Evolutionary conservation across 305 asterid genomes (phyloP), one percentile per base, ranked within the genome.

Genomic region (Ilex paraguariensis): DNA sequence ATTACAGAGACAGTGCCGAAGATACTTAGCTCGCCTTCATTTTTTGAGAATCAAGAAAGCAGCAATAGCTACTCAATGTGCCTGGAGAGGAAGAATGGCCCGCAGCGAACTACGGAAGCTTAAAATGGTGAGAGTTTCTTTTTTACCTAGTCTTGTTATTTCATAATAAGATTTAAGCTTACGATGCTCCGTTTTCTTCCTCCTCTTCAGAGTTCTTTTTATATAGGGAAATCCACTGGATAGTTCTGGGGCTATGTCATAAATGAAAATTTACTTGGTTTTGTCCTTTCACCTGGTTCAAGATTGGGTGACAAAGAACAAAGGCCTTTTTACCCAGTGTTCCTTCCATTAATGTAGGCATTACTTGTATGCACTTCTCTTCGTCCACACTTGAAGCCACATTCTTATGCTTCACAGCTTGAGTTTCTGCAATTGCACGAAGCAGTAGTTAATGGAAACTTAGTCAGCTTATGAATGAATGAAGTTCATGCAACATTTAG

Each of bases 21-120:
- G 85, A 69, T 68, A 56, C 79, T 68, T 73, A 75, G 78, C 75
- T 49, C 66, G 28, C 50, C 45, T 36, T 62, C 64, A 60, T 59
- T 87, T 76, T 76, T 65, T 66, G 70, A 71, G 73, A 72, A 67
- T 75, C 69, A 87, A 75, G 75, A 64, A 67, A 68, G 96, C 89
- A 59, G 83, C 84, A 64, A 60, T 80, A 68, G 65, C 72, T 55
- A 39, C 78, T 54, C 94, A 85, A 68, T 85, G 91, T 73, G 80
- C 80, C 65, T 85, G 87, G 76, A 87, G 89, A 73, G 75, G 69
- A 64, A 70, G 61, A 61, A 56, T 72, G 63, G 89, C 91, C 44
- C 66, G 68, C 5, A 72, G 68, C 67, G 94, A 85, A 71, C 82
- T 85, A 48, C 75, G 62, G 36, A 80, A 73, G 67, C 89, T 85